Conservation (phyloP, 441 rosid species). For the Pelargonium myrrhifolium region DNA sequence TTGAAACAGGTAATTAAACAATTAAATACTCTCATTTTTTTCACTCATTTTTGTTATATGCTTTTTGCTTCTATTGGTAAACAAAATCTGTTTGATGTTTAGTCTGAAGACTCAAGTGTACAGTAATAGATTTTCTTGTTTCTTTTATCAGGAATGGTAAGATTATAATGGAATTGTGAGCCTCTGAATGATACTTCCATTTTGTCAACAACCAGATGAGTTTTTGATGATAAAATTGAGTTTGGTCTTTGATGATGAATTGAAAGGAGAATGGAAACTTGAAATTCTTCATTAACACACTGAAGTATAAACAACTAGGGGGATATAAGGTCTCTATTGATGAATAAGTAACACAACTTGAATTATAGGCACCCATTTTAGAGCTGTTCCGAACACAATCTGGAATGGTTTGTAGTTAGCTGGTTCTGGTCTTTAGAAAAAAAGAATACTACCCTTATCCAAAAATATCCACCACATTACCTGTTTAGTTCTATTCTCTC, state of each 20-base stretch:
- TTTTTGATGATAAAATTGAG: background rate
- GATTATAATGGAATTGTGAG: background rate
- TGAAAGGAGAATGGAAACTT: background rate
- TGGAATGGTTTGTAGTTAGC: background rate
- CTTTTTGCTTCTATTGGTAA: background rate
- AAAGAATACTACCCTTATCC: no score
- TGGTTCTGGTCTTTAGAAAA: no score
- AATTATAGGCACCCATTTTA: background rate
- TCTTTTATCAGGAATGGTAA: background rate
- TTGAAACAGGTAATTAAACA: conserved; percentile 44
- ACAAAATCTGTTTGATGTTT: background rate
- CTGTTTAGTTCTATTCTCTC: background rate
- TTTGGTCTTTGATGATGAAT: background rate
- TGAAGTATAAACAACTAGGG: no score
- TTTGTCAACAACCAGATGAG: background rate
- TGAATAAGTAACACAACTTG: background rate
- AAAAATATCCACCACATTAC: no score
- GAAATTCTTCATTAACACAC: background rate
- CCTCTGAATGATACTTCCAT: background rate
- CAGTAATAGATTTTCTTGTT: background rate
- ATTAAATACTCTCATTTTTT: background rate
- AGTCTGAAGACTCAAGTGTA: background rate
- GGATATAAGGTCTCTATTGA: background rate
- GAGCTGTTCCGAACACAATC: background rate
- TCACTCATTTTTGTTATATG: background rate